These are phyloP conservation scores for Cystoisospora suis DNA, from an alignment of 169 alveolate species.

Conservation along the genomic window DNA sequence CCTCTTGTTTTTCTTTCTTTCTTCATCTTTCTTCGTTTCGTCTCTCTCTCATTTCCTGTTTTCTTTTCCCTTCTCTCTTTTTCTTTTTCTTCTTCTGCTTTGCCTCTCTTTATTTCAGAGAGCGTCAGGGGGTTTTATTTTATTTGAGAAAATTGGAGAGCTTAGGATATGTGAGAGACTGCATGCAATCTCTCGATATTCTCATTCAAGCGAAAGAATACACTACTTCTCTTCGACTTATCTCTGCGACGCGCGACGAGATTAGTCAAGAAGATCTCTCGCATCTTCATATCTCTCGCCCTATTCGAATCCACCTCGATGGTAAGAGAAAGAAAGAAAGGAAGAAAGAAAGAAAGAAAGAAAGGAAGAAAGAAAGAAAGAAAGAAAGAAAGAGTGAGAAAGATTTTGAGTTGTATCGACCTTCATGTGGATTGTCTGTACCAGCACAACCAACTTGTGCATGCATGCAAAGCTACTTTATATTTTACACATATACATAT, in stretches of 20 bases:
- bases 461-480: background rate
- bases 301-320: slow-evolving; percentile 16
- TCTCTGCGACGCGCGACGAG: slow-evolving; percentile 5
- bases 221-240: background rate
- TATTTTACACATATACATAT: background rate
- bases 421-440: too few relatives aligned
- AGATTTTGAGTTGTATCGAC: too few relatives aligned
- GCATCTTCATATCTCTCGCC: background rate
- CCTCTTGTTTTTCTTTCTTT: too few relatives aligned
- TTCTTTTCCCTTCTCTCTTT: background rate
- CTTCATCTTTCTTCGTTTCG: background rate
- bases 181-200: slow-evolving; percentile 14
- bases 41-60: background rate
- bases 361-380: background rate
- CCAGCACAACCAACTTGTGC: too few relatives aligned
- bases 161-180: background rate
- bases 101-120: background rate
- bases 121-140: background rate
- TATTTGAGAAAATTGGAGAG: background rate
- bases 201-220: background rate
- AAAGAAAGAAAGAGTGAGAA: background rate
- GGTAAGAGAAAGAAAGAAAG: background rate
- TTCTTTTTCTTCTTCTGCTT: too few relatives aligned
- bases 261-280: background rate
- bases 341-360: background rate